Evolutionary conservation across 2,329 filamentous ascomycete species (phyloP), one percentile per base, ranked within the genome.

Genomic region (Monilinia laxa): DNA sequence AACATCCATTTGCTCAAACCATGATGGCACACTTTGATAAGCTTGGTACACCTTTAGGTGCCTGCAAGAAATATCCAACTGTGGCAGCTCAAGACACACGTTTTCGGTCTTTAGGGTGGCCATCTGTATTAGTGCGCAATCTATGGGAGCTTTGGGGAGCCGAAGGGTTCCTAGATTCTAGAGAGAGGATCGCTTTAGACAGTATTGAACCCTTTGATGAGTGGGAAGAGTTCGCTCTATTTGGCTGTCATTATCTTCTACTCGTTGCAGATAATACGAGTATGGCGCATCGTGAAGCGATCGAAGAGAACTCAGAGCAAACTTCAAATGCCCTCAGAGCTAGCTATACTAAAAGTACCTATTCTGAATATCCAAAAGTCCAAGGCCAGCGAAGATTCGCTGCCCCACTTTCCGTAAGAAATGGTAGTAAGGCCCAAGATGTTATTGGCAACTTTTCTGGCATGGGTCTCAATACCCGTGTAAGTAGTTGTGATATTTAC

Each of bases 211-310:
- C 90, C 0, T 97, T 98, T 75, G 94, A 98, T 76, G 93, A 97
- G 78, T 97, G 92, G 92, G 94, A 98, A 77, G 94, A 97, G 74
- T 93, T 97, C 75, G 88, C 90, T 2, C 81, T 97, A 0, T 97
- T 96, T 76, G 87, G 86, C 2, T 87, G 88, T 45, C 93, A 97
- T 77, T 96, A 97, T 77, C 90, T 93, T 72, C 79, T 97, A 54
- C 81, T 96, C 11, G 81, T 87, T 62, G 91, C 92, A 18, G 60
- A 72, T 35, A 72, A 66, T 20, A 55, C 38, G 23, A 49, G 14
- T 35, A n/a, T 16, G 45, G 47, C 16, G 16, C 40, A 38, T 47
- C 11, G 0, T 28, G 42, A 42, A 38, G n/a, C 51, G 23, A 28
- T 25, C 4, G 9, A 40, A 10, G 47, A 59, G 31, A 40, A n/a